Base-by-base conservation (phyloP, 2,329 filamentous ascomycete genomes). In the Ascochyta pisi region DNA sequence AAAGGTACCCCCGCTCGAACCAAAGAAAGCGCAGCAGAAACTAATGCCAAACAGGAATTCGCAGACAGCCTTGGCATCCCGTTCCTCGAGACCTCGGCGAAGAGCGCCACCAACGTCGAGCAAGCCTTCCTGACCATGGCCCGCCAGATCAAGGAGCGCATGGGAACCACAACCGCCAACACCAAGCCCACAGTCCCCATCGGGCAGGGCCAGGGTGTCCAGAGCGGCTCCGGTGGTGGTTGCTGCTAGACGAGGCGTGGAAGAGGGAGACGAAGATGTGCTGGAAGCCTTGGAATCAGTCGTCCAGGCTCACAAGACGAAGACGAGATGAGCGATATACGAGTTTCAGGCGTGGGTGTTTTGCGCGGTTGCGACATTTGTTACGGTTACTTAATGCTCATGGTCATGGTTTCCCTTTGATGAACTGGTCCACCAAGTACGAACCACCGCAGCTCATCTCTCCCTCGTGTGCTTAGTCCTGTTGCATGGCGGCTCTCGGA, bases 101-200 rank as follows among this genome's bases (percentile, higher is more conserved):
- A 99, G 90, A 98, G 96, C 82, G 94, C 95, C 67, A 96, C 91
- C 82, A 99, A 99, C 79, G 95, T 99, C 78, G 95, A 99, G 83
- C 95, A 99, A 82, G 94, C 95, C 75, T 99, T 99, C 89, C 82
- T 99, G 82, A 99, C 95, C 78, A 99, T 99, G 95, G 95, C 95
- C 71, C 90, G 95, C 79, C 95, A 99, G 82, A 99, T 99, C 83
- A 99, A 99, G 87, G 94, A 98, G 84, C 90, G 95, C 75, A 99
- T 99, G 94, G 95, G 95, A 73, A 96, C 92, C 69, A 95, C 94
- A 63, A 89, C 91, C 66, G 93, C 93, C 83, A 98, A 98, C 87
- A 96, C 94, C 83, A 99, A 98, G 85, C 94, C 94, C 65, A 96
- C 91, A 70, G 93, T 99, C 71, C 92, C 96, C 77, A 95, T 99